Evolutionary conservation across 768 basidiomycete species (phyloP), one percentile per base, ranked within the genome.

Genomic region (Boletus pseudo-olivaceus): DNA sequence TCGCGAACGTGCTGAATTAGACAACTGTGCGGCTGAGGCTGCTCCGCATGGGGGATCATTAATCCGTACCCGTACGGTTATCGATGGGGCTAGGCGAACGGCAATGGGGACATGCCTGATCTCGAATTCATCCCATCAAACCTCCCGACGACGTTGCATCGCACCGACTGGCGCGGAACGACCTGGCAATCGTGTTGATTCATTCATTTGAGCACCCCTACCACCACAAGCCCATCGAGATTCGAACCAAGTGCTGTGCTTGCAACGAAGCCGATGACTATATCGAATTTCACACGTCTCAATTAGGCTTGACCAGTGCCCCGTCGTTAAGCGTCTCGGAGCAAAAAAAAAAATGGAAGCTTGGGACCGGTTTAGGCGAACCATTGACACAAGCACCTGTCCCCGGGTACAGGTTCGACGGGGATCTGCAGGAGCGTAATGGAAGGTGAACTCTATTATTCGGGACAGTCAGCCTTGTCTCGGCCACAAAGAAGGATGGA

Each of bases 281-380:
- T 54, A 53, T 51, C 41, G 49, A 56, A 48, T 55, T 44, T 38
- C 47, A 47, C 54, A 40, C 5, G 45, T 56, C 50, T 53, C 52
- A 49, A 59, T 59, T 50, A 30, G 54, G 55, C 20, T 50, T 50
- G 46, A 32, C 44, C 15, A 7, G 46, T 46, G 43, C 51, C 47
- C 56, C 47, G 63, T 57, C 15, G 60, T 62, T 56, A 56, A 59
- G 57, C 69, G 58, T 63, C 64, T 60, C 52, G 60, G 68, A 58
- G 62, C 49, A 34, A 42, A 47, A 52, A 57, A 53, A 60, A 51
- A 61, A 67, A 72, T 56, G 70, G 61, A 66, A 68, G 70, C 60
- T 50, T 56, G 38, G 46, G 15, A 53, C 38, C 20, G 23, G 46
- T 51, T 48, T 67, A 57, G 59, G 61, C 63, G 59, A 63, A 39